Base-by-base conservation (phyloP, 345 rosid species). In the Aquilaria sinensis region DNA sequence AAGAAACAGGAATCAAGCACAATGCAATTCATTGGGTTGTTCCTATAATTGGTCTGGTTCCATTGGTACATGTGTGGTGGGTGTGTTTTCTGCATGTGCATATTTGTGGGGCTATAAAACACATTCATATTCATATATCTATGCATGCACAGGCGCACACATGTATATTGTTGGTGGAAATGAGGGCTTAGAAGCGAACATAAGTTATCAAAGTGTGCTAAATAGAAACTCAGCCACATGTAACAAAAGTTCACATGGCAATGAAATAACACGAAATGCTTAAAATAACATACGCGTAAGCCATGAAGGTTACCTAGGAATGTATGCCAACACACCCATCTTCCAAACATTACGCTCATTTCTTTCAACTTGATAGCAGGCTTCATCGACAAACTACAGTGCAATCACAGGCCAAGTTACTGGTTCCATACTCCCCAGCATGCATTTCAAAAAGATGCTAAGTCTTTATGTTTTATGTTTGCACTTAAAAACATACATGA, bases 311-410 rank as follows among this genome's bases (percentile, higher is more conserved):
- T 79, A 88, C 96, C 93, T 88, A 57, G 91, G 89, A 63, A 91
- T 91, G 78, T 86, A 91, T 43, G 96, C 78, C 65, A 91, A 77
- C 70, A 91, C 91, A 13, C 97, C 97, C 70, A 81, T 81, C 67
- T 88, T 96, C 61, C 88, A 72, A 61, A 83, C 79, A 74, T 86
- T 88, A 56, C 96, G 88, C 70, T 91, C 97, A 37, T 84, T 82
- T 80, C 88, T 84, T 76, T 91, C 97, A 56, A 89, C 86, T 68
- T 84, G 96, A 78, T 83, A 88, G 78, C 96, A 91, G 62, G 97
- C 97, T 80, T 86, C 96, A 75, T 91, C 97, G 70, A 91, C 88
- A 73, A 86, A 91, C 97, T 88, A 85, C 77, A 80, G 34, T 30
- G 48, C 12, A 67, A 65, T 56, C 45, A 43, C 60, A 56, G 57